A percentile compares a stretch with the other conserved stretches of the same genome.
Evolutionary conservation across 2,329 filamentous ascomycete genomes (phyloP).

Genomic region (Colletotrichum zoysiae): DNA sequence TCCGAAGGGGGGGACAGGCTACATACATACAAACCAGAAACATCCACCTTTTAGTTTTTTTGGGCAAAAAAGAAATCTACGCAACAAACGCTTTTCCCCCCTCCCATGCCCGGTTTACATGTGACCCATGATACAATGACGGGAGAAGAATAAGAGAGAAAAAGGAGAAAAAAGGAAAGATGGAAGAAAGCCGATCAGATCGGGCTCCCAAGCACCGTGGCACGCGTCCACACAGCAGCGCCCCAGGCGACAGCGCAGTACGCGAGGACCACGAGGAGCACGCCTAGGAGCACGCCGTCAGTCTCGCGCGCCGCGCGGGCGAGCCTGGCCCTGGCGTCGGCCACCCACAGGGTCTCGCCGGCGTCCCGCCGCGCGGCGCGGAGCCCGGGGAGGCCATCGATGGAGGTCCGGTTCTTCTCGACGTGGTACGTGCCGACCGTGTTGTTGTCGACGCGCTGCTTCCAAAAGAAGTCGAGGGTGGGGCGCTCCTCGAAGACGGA

Average conservation of each 20-base stretch:
- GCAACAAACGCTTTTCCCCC: neutral
- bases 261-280: conserved; percentile 43
- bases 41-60: neutral
- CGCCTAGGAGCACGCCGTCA: conserved; percentile 40
- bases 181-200: neutral
- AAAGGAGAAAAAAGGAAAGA: no score
- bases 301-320: conserved; percentile 27
- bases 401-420: conserved; percentile 65
- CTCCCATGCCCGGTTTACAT: neutral
- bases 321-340: conserved; percentile 48
- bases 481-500: conserved; percentile 65
- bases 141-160: no score
- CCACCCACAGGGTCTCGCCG: conserved; percentile 61
- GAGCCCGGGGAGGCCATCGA: conserved; percentile 72
- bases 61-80: neutral
- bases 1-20: neutral
- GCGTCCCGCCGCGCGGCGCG: conserved; percentile 62
- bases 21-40: neutral
- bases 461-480: conserved; percentile 66
- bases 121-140: neutral
- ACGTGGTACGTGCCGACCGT: conserved; percentile 67
- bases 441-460: conserved; percentile 62
- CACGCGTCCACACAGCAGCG: neutral
- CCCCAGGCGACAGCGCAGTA: conserved; percentile 17
- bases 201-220: neutral